A percentile compares a stretch with the other conserved stretches of the same genome.
Evolutionary conservation across 1,284 basidiomycete species (phyloP).

Genomic region (Ceratobasidium sp.): DNA sequence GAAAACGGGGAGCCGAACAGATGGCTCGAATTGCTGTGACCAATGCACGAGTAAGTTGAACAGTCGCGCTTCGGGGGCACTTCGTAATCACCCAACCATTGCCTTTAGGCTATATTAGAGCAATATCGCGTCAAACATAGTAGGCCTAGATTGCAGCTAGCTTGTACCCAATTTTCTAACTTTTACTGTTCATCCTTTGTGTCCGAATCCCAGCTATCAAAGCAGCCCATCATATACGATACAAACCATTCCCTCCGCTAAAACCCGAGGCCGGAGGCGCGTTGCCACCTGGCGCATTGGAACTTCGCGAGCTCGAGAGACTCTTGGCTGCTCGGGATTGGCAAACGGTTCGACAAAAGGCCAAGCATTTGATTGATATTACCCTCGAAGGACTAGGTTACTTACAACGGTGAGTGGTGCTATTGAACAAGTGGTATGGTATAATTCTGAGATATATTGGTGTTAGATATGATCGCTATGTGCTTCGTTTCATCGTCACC

Average conservation of each 20-base stretch:
- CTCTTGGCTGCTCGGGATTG: conserved; percentile 59
- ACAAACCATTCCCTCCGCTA: conserved; percentile 67
- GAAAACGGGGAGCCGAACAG: conserved; percentile 57
- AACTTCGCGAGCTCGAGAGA: conserved; percentile 60
- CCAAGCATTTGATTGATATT: conserved; percentile 68
- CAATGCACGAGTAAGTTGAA: conserved; percentile 71
- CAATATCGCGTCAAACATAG: conserved; percentile 86
- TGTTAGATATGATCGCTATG: conserved; percentile 76
- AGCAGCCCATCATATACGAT: conserved; percentile 68
- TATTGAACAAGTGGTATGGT: background rate
- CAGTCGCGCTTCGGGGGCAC: background rate
- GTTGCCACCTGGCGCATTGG: conserved; percentile 60
- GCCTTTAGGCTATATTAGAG: conserved; percentile 74
- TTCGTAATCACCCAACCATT: background rate
- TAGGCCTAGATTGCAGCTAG: conserved; percentile 53
- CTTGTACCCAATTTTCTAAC: conserved; percentile 7
- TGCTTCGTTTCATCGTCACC: conserved; percentile 79
- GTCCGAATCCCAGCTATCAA: conserved; percentile 67
- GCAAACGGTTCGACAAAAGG: conserved; percentile 65
- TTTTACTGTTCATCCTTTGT: too few species aligned
- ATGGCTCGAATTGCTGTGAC: conserved; percentile 73
- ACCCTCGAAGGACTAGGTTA: conserved; percentile 80
- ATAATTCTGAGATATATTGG: background rate
- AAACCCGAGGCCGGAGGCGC: conserved; percentile 55
- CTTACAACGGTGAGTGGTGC: conserved; percentile 74